Conservation (phyloP, 805 yeast genomes). For the Priceomyces medius region DNA sequence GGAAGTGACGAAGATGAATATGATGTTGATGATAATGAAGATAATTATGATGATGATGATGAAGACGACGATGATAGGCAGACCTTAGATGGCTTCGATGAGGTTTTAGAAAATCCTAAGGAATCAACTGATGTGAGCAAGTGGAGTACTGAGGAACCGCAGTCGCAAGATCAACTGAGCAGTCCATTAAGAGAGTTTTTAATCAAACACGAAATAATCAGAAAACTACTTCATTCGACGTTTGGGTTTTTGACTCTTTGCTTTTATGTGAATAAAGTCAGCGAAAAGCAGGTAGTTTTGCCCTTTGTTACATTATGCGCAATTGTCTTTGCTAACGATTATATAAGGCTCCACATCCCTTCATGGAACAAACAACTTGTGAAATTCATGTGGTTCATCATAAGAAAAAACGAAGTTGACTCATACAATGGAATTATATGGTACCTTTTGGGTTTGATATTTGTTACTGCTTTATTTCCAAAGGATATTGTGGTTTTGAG, state of each 20-base stretch:
- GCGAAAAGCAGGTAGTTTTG: constrained; percentile 54
- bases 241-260: constrained; percentile 81
- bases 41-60: constrained; percentile 13
- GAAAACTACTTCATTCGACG: constrained; percentile 85
- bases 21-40: constrained; percentile 17
- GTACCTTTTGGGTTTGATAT: constrained; percentile 75
- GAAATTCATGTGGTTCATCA: constrained; percentile 68
- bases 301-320: constrained; percentile 59
- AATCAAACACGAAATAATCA: constrained; percentile 82
- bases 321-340: constrained; percentile 60
- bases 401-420: constrained; percentile 79
- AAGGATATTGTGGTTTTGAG: constrained; percentile 81
- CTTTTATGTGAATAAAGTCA: constrained; percentile 63
- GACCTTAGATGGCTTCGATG: not conserved
- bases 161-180: not conserved
- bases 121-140: not conserved
- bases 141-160: not conserved
- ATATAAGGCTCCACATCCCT: constrained; percentile 60
- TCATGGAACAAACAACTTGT: constrained; percentile 68
- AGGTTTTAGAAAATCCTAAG: not conserved
- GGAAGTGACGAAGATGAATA: constrained; percentile 18
- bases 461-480: constrained; percentile 68
- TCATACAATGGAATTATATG: constrained; percentile 81
- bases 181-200: constrained; percentile 36
- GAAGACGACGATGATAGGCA: constrained; percentile 10